These are phyloP conservation scores for Aspergillus calidoustus DNA, from an alignment of 2,329 filamentous ascomycete genomes.

Conservation along the genomic window DNA sequence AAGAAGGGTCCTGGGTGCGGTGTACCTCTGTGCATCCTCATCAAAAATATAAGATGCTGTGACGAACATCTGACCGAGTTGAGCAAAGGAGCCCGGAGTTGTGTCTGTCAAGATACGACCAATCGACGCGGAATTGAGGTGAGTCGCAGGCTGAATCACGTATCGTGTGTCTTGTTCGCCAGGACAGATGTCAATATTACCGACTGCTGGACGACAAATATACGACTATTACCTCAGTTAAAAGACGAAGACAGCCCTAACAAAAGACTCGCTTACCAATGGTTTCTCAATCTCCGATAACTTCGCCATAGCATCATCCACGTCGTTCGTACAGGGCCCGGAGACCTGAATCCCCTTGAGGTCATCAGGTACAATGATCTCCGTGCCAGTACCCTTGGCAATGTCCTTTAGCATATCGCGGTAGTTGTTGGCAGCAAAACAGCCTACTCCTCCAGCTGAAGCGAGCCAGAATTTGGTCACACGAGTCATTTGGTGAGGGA, in stretches of 20 bases:
- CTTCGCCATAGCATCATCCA: slow-evolving; percentile 35
- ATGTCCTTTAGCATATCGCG: slow-evolving; percentile 28
- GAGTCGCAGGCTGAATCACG: slow-evolving; percentile 27
- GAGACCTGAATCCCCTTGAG: slow-evolving; percentile 32
- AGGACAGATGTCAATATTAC: slow-evolving; percentile 26
- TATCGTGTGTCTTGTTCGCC: slow-evolving; percentile 16
- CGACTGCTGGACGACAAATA: slow-evolving; percentile 20
- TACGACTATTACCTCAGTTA: slow-evolving; percentile 25
- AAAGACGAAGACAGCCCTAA: neutral
- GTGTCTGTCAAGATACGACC: slow-evolving; percentile 32
- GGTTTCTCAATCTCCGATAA: slow-evolving; percentile 34
- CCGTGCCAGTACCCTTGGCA: slow-evolving; percentile 33
- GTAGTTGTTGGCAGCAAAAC: slow-evolving; percentile 26
- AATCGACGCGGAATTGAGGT: slow-evolving; percentile 24
- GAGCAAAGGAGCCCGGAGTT: slow-evolving; percentile 12
- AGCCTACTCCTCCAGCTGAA: slow-evolving; percentile 27
- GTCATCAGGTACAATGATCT: slow-evolving; percentile 28
- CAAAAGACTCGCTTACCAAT: slow-evolving; percentile 29
- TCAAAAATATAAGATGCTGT: slow-evolving; percentile 28
- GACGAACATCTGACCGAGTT: slow-evolving; percentile 29
- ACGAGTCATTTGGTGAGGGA: slow-evolving; percentile 13
- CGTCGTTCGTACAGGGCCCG: slow-evolving; percentile 27
- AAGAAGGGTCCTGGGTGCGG: slow-evolving; percentile 24
- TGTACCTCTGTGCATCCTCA: slow-evolving; percentile 17
- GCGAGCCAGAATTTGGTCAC: slow-evolving; percentile 33